These are phyloP conservation scores for Hanseniaspora thailandica DNA, from an alignment of 805 yeast genomes.

Conservation along the genomic window DNA sequence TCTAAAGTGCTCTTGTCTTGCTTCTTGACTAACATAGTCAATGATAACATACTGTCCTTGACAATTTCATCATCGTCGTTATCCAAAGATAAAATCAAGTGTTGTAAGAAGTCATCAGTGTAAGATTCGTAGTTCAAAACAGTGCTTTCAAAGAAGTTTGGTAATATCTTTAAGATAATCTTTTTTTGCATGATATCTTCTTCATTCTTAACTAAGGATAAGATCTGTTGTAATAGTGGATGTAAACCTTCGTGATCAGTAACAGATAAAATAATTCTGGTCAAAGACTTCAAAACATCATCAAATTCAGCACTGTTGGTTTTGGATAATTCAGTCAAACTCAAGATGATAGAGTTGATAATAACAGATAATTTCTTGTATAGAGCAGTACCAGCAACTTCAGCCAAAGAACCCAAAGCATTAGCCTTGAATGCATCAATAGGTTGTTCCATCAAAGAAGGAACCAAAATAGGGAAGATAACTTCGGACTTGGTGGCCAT, in stretches of 20 bases:
- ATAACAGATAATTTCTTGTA: slow-evolving; percentile 62
- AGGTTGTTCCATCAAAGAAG: slow-evolving; percentile 71
- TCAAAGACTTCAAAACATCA: slow-evolving; percentile 46
- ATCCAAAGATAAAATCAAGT: slow-evolving; percentile 60
- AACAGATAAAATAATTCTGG: slow-evolving; percentile 59
- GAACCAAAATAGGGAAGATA: slow-evolving; percentile 86
- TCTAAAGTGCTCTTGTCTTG: slow-evolving; percentile 71
- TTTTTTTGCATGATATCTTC: slow-evolving; percentile 47
- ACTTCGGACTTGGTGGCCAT: slow-evolving; percentile 83
- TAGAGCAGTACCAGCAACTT: slow-evolving; percentile 78
- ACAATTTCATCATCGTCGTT: slow-evolving; percentile 56
- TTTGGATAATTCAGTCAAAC: slow-evolving; percentile 31
- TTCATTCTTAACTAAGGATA: slow-evolving; percentile 67
- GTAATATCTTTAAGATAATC: slow-evolving; percentile 54
- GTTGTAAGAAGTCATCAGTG: slow-evolving; percentile 61
- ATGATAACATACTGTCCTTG: slow-evolving; percentile 49
- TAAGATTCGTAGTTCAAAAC: slow-evolving; percentile 59
- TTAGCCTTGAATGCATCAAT: slow-evolving; percentile 74
- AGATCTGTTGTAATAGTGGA: slow-evolving; percentile 69
- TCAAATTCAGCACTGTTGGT: slow-evolving; percentile 32
- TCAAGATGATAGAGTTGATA: slow-evolving; percentile 59
- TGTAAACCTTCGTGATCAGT: slow-evolving; percentile 70
- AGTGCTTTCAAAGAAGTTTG: slow-evolving; percentile 56
- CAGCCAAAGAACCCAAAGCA: slow-evolving; percentile 75
- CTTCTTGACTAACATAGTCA: slow-evolving; percentile 53